A percentile compares a stretch with the other conserved stretches of the same genome.
Evolutionary conservation across 176 grass and related monocot species (phyloP).

Genomic region (Lolium rigidum): DNA sequence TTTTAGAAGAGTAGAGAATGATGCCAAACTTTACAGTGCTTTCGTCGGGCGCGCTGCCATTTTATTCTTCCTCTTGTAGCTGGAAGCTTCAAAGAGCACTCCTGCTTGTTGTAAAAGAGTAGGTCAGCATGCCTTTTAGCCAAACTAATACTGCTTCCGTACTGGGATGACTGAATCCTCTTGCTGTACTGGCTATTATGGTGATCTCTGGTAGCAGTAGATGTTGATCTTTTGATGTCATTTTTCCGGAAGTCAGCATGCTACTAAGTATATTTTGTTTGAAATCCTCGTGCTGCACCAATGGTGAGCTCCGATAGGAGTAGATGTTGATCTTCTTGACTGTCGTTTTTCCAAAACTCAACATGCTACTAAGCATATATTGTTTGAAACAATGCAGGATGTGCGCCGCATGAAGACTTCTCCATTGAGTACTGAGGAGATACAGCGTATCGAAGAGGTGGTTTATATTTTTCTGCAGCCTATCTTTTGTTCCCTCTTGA

Average conservation of each 20-base stretch:
- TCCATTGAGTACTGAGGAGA: slow-evolving; percentile 77
- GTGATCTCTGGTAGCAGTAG: slow-evolving; percentile 7
- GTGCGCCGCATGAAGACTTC: slow-evolving; percentile 82
- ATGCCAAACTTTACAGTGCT: slow-evolving; percentile 27
- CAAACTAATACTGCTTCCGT: slow-evolving; percentile 8
- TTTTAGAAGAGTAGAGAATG: background rate
- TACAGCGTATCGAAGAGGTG: slow-evolving; percentile 71
- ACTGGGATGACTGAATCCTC: slow-evolving; percentile 2
- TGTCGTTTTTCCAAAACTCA: background rate
- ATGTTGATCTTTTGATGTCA: slow-evolving; percentile 19
- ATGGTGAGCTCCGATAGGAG: slow-evolving; percentile 19
- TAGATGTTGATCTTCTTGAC: slow-evolving; percentile 26
- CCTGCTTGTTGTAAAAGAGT: slow-evolving; percentile 33
- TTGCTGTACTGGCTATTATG: slow-evolving; percentile 18
- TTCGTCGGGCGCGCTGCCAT: background rate
- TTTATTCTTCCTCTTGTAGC: slow-evolving; percentile 11
- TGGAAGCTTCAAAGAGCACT: slow-evolving; percentile 29
- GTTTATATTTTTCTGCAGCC: slow-evolving; percentile 25
- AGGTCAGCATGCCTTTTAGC: slow-evolving; percentile 6
- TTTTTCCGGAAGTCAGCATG: slow-evolving; percentile 7
- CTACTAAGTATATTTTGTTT: slow-evolving; percentile 37
- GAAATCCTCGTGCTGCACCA: slow-evolving; percentile 33
- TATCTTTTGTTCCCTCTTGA: slow-evolving; percentile 33
- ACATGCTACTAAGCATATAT: slow-evolving; percentile 32
- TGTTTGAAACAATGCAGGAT: slow-evolving; percentile 60